Percentiles rank a stretch among this genome's conserved stretches.
Evolutionary conservation across 1,284 basidiomycete species (phyloP).

Genomic region (Apiotrichum gamsii): DNA sequence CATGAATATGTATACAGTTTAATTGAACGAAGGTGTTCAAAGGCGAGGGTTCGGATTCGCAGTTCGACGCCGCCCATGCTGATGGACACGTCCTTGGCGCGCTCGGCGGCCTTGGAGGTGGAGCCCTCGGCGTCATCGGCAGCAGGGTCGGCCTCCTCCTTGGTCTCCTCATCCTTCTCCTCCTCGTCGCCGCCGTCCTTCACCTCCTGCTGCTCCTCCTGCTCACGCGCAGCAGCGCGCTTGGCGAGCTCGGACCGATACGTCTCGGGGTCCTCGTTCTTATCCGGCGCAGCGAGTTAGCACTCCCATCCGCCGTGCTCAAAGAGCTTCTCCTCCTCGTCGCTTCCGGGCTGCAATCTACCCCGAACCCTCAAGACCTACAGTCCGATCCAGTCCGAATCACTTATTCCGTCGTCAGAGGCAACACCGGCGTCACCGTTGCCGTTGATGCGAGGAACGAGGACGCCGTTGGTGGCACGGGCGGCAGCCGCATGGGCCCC

Average conservation of each 20-base stretch:
- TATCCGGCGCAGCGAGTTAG: conserved; percentile 89
- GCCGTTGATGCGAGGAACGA: too few relatives aligned
- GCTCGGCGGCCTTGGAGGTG: neutral
- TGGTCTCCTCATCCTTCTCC: conserved; percentile 5
- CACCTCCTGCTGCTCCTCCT: neutral
- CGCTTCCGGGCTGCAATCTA: conserved; percentile 43
- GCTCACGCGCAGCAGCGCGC: conserved; percentile 27
- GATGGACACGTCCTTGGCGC: conserved; percentile 37
- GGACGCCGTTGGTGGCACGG: too few relatives aligned
- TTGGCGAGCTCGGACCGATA: conserved; percentile 61
- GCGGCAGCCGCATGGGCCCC: too few relatives aligned
- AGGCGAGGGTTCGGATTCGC: too few relatives aligned
- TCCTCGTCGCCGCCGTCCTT: neutral
- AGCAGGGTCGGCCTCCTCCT: conserved; percentile 11
- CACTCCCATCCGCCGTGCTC: conserved; percentile 96
- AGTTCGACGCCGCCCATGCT: conserved; percentile 40
- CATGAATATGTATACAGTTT: too few relatives aligned
- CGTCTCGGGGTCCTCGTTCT: conserved; percentile 88
- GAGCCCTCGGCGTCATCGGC: too few relatives aligned
- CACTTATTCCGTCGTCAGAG: too few relatives aligned
- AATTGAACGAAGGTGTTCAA: too few relatives aligned
- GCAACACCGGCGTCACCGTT: too few relatives aligned
- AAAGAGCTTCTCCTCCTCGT: conserved; percentile 46
- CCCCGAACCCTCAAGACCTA: too few relatives aligned
- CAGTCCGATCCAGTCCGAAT: too few relatives aligned